Conservation (phyloP, 805 yeast genomes). For the Candida sithepensis region DNA sequence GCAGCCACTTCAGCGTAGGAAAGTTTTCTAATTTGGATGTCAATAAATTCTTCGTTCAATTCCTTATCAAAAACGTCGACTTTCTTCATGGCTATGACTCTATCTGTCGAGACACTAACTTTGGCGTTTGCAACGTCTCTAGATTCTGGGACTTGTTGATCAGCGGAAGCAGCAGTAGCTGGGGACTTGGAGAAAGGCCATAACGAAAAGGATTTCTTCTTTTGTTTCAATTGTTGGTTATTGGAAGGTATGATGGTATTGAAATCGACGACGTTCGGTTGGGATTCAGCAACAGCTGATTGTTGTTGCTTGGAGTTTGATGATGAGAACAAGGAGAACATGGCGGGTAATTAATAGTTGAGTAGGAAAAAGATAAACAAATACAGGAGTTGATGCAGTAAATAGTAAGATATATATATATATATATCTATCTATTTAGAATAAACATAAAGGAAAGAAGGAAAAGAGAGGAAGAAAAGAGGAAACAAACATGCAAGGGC, state of each 20-base stretch:
- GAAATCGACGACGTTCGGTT: constrained; percentile 20
- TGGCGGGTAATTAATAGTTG: neutral
- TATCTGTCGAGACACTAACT: constrained; percentile 3
- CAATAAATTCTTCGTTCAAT: constrained; percentile 41
- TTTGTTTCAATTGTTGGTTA: constrained; percentile 1
- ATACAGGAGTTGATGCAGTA: too few relatives aligned
- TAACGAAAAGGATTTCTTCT: constrained; percentile 14
- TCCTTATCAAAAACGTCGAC: constrained; percentile 16
- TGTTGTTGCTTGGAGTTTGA: neutral
- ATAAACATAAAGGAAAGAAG: too few relatives aligned
- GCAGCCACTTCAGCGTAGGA: constrained; percentile 54
- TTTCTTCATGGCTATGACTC: constrained; percentile 32
- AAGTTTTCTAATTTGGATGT: constrained; percentile 42
- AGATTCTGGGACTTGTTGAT: neutral
- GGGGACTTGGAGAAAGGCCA: constrained; percentile 17
- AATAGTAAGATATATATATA: too few relatives aligned
- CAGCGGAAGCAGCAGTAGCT: neutral
- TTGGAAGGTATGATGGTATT: constrained; percentile 16
- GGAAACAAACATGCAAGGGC: too few relatives aligned
- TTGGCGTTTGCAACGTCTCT: neutral
- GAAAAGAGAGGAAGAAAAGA: too few relatives aligned
- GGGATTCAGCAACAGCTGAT: neutral
- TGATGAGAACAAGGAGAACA: neutral
- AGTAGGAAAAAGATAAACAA: neutral
- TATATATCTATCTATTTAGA: too few relatives aligned